Conservation (phyloP, 2,329 filamentous ascomycete species). For the Epichloe gansuensis region DNA sequence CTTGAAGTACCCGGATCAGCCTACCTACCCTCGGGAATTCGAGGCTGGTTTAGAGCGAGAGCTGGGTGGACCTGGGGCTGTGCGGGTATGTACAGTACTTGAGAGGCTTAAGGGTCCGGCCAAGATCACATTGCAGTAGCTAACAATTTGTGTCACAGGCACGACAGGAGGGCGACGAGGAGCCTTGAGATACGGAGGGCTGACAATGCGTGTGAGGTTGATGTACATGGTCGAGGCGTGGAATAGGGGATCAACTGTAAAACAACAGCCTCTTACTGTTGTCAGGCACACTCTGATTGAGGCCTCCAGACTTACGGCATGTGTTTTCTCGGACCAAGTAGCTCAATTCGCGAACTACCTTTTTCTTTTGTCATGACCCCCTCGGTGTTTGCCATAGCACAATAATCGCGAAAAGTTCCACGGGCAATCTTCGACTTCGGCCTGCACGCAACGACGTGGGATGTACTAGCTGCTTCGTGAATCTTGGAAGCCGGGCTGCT, state of each 20-base stretch:
- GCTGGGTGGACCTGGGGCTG: constrained; percentile 56
- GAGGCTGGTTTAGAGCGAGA: constrained; percentile 62
- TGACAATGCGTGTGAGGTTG: constrained; percentile 8
- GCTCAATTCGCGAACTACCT: background rate
- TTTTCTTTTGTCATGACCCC: background rate
- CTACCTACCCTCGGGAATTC: constrained; percentile 57
- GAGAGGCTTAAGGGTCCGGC: background rate
- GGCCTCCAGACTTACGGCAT: background rate
- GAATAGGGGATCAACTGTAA: constrained; percentile 4
- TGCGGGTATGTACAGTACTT: constrained; percentile 42
- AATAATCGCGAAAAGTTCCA: background rate
- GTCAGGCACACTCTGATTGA: background rate
- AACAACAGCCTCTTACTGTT: background rate
- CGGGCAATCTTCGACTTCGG: too few relatives aligned
- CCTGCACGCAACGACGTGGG: too few relatives aligned
- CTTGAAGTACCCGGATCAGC: constrained; percentile 59
- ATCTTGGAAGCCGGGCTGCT: background rate
- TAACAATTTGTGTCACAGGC: constrained; percentile 25
- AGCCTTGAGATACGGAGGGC: constrained; percentile 28
- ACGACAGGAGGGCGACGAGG: constrained; percentile 41
- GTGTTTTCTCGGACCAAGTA: background rate
- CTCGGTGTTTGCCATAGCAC: background rate
- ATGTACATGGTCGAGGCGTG: constrained; percentile 23
- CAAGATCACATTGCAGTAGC: background rate
- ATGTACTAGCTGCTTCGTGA: background rate